Base-by-base conservation (phyloP, 108 stramenopile species). In the Bacterosira constricta region DNA sequence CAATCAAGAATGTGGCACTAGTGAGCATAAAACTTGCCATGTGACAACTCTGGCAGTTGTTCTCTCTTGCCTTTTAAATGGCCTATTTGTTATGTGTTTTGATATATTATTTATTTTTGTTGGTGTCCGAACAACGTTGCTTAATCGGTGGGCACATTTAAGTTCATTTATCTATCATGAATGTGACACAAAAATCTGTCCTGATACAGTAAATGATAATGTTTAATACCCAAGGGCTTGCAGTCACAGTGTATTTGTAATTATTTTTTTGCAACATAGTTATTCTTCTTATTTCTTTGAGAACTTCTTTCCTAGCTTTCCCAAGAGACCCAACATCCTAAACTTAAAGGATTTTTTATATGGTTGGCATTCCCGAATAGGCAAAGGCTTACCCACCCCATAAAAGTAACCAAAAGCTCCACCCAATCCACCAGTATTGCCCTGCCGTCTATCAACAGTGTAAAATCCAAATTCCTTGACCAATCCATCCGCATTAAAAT, bases 11-110 rank as follows among this genome's bases (percentile, higher is more conserved):
- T 80, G 91, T 95, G 8, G 87, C 90, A 13, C 87, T 95, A 39
- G 94, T 92, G n/a, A 92, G 90, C 76, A 95, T 95, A 63, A 95
- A 92, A 56, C 82, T 92, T 54, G 75, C 69, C n/a, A n/a, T n/a
- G n/a, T n/a, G n/a, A n/a, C n/a, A n/a, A n/a, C n/a, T n/a, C n/a
- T n/a, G n/a, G n/a, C n/a, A n/a, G n/a, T n/a, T n/a, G n/a, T n/a
- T n/a, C n/a, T n/a, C n/a, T n/a, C n/a, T n/a, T n/a, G n/a, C n/a
- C n/a, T n/a, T n/a, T n/a, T n/a, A n/a, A n/a, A n/a, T n/a, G n/a
- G n/a, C n/a, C n/a, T n/a, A n/a, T n/a, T n/a, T n/a, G n/a, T n/a
- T n/a, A n/a, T n/a, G n/a, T n/a, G n/a, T n/a, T n/a, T n/a, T n/a
- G n/a, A n/a, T n/a, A n/a, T n/a, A n/a, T n/a, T n/a, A n/a, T n/a